Evolutionary conservation across 768 basidiomycete species (phyloP), one percentile per base, ranked within the genome.

Genomic region (Lactarius quietus): DNA sequence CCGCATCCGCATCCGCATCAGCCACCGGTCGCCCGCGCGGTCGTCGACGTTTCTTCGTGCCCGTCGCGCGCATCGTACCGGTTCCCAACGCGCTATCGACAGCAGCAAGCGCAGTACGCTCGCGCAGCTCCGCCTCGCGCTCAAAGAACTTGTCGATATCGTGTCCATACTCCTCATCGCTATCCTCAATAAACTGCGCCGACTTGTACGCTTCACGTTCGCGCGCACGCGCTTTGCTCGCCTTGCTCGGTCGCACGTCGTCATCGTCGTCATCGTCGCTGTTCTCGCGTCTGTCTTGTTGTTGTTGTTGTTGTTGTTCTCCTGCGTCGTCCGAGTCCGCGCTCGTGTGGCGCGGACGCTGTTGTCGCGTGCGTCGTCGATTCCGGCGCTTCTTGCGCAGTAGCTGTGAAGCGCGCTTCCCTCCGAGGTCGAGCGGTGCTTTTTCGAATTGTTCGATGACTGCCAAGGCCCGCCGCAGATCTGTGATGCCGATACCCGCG

Each of bases 111-210:
- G 72, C 73, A 39, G 76, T 81, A 73, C 79, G 82, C 72, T 84
- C 83, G 55, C 90, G 81, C 71, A 85, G 74, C 58, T 67, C 78
- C 71, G 82, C 83, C 76, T 96, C 95, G 71, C 81, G 84, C 75
- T 82, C 88, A 63, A 94, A 84, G 81, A 97, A 97, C 6, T 81
- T 84, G 57, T 90, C 88, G 75, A 93, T 88, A 72, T 90, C 87
- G 18, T 84, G 90, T 63, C 85, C 85, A 54, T 54, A 68, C 74
- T 93, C 92, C 62, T 81, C 88, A 71, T 97, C 95, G 67, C 91
- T 93, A 76, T 97, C 94, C 72, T 90, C 87, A 73, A 96, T 94
- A 74, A 95, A 92, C 74, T 92, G 89, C 12, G 92, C 93, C 8
- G 89, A 92, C 75, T 93, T 94, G 81, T 91, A 95, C 65, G 79